phyloP scores from a whole-genome alignment of 2,329 filamentous ascomycete genomes.

The Venturiaceae sp. region DNA sequence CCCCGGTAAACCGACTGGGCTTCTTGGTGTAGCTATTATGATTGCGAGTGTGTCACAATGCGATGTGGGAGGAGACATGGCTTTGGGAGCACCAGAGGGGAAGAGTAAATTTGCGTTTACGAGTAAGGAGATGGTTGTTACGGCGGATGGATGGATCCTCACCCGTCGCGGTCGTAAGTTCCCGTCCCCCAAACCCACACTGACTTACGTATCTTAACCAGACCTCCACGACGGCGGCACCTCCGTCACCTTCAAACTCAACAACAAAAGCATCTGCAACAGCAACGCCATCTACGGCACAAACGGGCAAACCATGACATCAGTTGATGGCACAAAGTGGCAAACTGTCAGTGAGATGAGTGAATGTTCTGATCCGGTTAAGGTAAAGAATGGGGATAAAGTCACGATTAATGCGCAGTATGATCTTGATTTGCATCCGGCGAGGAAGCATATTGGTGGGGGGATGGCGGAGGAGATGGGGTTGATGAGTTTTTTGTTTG shows the following conservation, averaged over 20 bases:
- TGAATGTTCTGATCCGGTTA: not conserved
- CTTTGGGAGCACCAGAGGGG: not conserved
- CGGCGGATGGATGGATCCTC: not conserved
- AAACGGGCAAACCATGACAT: not conserved
- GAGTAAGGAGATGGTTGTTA: not conserved
- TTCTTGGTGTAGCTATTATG: not conserved
- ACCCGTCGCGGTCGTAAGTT: not conserved
- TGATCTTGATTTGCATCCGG: not conserved
- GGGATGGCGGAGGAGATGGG: not conserved
- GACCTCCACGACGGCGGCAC: not conserved
- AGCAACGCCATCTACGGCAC: not conserved
- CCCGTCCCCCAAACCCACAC: not conserved
- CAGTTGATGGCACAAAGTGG: not conserved
- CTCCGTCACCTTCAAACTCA: not conserved
- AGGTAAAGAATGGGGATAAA: slow-evolving; percentile 2
- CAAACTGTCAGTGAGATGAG: not conserved
- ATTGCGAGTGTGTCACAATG: not conserved
- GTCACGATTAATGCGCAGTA: not conserved
- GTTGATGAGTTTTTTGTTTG: not conserved
- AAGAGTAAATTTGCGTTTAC: not conserved
- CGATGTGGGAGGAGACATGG: not conserved
- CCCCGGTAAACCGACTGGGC: not conserved
- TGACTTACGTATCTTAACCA: not conserved
- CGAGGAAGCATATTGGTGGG: not conserved
- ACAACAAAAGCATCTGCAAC: not conserved